Percentiles rank a stretch among this genome's conserved stretches.
Conservation (phyloP, 2,329 filamentous ascomycete species). For the Botrytis porri region DNA sequence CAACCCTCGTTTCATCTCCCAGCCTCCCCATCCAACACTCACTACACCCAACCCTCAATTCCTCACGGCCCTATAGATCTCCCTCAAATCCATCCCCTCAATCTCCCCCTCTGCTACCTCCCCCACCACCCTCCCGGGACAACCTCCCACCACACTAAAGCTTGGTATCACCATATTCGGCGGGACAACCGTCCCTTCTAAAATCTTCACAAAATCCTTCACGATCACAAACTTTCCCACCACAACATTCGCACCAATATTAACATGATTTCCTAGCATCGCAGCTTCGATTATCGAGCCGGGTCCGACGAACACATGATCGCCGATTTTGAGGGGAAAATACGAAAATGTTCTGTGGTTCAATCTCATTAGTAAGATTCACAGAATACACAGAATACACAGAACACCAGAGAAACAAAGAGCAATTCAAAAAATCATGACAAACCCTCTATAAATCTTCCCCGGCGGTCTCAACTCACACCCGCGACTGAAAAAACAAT, state of each 20-base stretch:
- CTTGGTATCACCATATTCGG: constrained; percentile 89
- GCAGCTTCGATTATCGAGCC: constrained; percentile 77
- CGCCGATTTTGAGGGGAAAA: constrained; percentile 87
- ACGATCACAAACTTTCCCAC: constrained; percentile 86
- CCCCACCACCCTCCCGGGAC: constrained; percentile 75
- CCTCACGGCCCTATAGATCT: constrained; percentile 62
- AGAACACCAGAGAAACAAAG: neutral
- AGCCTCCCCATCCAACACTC: neutral
- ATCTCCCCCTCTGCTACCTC: constrained; percentile 72
- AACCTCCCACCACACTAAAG: constrained; percentile 85
- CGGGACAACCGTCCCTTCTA: constrained; percentile 81
- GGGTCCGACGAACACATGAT: constrained; percentile 87
- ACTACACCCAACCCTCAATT: constrained; percentile 40
- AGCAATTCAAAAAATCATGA: constrained; percentile 16
- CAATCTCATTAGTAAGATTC: neutral
- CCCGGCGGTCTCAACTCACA: constrained; percentile 80
- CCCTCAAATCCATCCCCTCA: constrained; percentile 62
- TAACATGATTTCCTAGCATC: constrained; percentile 78
- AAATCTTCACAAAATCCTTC: constrained; percentile 86
- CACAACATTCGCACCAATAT: constrained; percentile 74
- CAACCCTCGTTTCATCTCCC: neutral
- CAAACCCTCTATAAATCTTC: constrained; percentile 70
- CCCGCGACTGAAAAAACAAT: constrained; percentile 80
- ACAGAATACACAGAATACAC: neutral
- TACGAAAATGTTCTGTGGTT: constrained; percentile 60